These are phyloP conservation scores for Fraxinus xanthoxyloides DNA, from an alignment of 305 asterid genomes.

Conservation along the genomic window DNA sequence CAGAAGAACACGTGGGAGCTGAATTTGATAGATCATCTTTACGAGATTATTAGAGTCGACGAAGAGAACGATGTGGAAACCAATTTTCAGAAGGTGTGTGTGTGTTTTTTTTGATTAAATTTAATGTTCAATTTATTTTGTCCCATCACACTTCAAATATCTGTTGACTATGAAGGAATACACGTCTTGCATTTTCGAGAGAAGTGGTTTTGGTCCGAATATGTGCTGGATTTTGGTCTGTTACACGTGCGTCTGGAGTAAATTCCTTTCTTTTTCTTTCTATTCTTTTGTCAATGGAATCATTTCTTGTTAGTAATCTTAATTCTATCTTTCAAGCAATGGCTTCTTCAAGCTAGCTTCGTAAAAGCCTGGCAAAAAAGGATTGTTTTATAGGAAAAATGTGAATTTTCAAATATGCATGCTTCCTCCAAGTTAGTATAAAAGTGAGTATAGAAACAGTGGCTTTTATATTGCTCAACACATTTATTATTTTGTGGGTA, in stretches of 20 bases:
- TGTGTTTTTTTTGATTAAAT: neutral
- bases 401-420: neutral
- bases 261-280: neutral
- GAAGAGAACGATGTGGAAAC: slow-evolving; percentile 85
- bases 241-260: neutral
- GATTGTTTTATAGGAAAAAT: neutral
- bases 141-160: neutral
- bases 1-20: slow-evolving; percentile 99
- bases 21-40: slow-evolving; percentile 78
- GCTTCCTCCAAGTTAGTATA: neutral
- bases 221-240: slow-evolving; percentile 1
- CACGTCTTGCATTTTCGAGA: neutral
- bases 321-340: neutral
- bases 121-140: neutral
- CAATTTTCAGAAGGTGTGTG: slow-evolving; percentile 80
- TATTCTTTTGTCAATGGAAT: neutral
- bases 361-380: neutral
- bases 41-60: slow-evolving; percentile 75
- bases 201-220: neutral
- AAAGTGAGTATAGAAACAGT: neutral
- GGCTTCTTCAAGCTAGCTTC: neutral
- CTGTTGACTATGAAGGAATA: neutral
- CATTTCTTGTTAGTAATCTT: neutral
- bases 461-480: neutral
- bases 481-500: neutral